Percentiles rank a stretch among this genome's conserved stretches.
Evolutionary conservation across 208 protist species (phyloP).

Genomic region (Tritrichomonas foetus): DNA sequence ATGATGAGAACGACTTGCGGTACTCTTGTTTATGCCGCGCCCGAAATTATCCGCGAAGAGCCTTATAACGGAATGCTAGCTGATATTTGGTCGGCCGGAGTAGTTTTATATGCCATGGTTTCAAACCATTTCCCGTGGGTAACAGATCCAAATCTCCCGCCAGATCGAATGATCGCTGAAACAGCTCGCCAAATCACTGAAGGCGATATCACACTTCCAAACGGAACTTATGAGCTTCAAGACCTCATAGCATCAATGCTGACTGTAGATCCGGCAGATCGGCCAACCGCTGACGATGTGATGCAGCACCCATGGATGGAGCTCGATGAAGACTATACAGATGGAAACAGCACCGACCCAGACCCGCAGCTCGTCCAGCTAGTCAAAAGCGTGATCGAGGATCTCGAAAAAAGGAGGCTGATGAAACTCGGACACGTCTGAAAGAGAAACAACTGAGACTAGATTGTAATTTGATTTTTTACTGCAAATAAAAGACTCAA

Average conservation of each 20-base stretch:
- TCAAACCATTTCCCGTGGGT: slow-evolving; percentile 18
- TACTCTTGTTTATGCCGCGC: slow-evolving; percentile 11
- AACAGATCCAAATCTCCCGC: background rate
- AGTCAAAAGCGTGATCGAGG: no score
- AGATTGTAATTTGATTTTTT: no score
- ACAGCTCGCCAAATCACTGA: slow-evolving; percentile 24
- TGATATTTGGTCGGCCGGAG: slow-evolving; percentile 24
- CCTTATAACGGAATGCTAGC: slow-evolving; percentile 17
- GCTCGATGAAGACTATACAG: background rate
- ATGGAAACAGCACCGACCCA: background rate
- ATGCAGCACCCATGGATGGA: slow-evolving; percentile 31
- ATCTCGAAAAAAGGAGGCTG: no score
- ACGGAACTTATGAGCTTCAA: background rate
- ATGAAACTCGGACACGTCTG: no score
- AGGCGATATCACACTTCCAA: background rate
- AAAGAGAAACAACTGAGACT: no score
- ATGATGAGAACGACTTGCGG: slow-evolving; percentile 13
- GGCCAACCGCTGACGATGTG: background rate
- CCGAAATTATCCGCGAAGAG: slow-evolving; percentile 34
- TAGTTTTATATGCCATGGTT: slow-evolving; percentile 29
- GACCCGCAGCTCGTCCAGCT: no score
- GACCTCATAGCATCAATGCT: background rate
- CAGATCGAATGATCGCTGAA: background rate
- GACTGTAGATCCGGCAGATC: slow-evolving; percentile 10
- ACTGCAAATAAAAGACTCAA: no score